phyloP scores from a whole-genome alignment of 2,329 filamentous ascomycete species.

The Westerdykella aurantiaca region DNA sequence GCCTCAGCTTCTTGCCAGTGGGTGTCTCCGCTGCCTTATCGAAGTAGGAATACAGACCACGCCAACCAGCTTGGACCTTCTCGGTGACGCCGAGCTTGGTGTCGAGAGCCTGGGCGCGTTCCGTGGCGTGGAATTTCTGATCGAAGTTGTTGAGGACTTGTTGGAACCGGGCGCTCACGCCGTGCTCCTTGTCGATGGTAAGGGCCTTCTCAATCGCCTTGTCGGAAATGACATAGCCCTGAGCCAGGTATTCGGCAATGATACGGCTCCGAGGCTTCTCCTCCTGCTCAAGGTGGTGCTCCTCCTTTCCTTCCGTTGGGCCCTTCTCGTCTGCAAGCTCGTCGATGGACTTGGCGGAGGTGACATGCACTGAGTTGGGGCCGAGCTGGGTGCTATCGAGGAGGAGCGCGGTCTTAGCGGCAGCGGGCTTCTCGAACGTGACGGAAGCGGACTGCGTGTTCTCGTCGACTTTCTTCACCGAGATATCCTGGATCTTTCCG shows the following conservation, averaged over 20 bases:
- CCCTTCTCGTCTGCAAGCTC: slow-evolving; percentile 57
- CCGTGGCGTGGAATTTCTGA: slow-evolving; percentile 77
- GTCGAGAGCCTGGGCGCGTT: slow-evolving; percentile 79
- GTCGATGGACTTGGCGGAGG: slow-evolving; percentile 62
- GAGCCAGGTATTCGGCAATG: slow-evolving; percentile 90
- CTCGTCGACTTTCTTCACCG: slow-evolving; percentile 60
- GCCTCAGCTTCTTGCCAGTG: slow-evolving; percentile 78
- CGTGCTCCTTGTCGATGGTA: slow-evolving; percentile 83
- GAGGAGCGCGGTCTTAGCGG: slow-evolving; percentile 92
- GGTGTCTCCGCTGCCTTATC: slow-evolving; percentile 86
- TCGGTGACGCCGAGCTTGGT: slow-evolving; percentile 74
- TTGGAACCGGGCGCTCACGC: slow-evolving; percentile 72
- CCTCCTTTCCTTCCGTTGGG: slow-evolving; percentile 49
- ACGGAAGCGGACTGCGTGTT: slow-evolving; percentile 80
- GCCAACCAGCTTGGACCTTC: slow-evolving; percentile 62
- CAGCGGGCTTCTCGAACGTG: slow-evolving; percentile 93
- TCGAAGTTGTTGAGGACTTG: slow-evolving; percentile 71
- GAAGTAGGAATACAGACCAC: slow-evolving; percentile 79
- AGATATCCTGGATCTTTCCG: slow-evolving; percentile 83
- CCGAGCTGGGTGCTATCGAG: slow-evolving; percentile 96
- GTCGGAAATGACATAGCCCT: slow-evolving; percentile 81
- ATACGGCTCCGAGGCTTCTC: slow-evolving; percentile 95
- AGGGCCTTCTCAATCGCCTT: slow-evolving; percentile 76
- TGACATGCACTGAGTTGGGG: slow-evolving; percentile 67
- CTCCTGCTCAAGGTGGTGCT: slow-evolving; percentile 79